A percentile compares a stretch with the other conserved stretches of the same genome.
These are phyloP conservation scores for Melampsora americana DNA, from an alignment of 1,284 basidiomycete species.

Conservation along the genomic window DNA sequence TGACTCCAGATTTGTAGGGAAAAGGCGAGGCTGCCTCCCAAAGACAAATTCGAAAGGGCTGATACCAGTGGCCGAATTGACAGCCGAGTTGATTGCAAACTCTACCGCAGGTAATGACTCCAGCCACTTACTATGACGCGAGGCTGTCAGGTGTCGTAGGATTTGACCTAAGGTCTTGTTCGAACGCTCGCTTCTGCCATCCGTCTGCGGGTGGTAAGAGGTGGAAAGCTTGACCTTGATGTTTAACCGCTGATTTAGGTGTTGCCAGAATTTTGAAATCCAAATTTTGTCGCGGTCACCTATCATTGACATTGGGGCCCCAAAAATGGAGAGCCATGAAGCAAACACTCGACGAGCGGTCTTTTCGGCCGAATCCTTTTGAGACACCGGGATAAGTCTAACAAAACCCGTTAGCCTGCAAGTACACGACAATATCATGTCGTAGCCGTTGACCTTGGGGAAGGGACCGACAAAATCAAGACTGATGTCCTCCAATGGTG, in stretches of 20 bases:
- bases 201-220: no score
- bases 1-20: neutral
- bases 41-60: constrained; percentile 6
- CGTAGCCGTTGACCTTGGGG: no score
- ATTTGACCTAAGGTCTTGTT: constrained; percentile 54
- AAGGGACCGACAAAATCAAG: constrained; percentile 9
- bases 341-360: neutral
- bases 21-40: neutral
- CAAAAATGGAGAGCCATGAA: neutral
- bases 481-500: no score
- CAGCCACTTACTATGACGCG: constrained; percentile 32
- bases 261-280: constrained; percentile 24
- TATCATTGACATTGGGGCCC: neutral
- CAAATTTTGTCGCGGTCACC: constrained; percentile 45
- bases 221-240: constrained; percentile 41
- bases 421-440: constrained; percentile 11
- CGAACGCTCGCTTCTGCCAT: constrained; percentile 45
- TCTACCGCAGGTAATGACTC: constrained; percentile 19
- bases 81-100: no score
- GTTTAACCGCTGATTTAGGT: neutral
- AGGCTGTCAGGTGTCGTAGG: constrained; percentile 11
- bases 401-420: neutral
- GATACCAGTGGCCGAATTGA: neutral
- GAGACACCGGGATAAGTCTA: neutral
- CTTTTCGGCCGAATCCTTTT: neutral